Conservation (phyloP, 2,329 filamentous ascomycete species). For the Exophiala sp. region DNA sequence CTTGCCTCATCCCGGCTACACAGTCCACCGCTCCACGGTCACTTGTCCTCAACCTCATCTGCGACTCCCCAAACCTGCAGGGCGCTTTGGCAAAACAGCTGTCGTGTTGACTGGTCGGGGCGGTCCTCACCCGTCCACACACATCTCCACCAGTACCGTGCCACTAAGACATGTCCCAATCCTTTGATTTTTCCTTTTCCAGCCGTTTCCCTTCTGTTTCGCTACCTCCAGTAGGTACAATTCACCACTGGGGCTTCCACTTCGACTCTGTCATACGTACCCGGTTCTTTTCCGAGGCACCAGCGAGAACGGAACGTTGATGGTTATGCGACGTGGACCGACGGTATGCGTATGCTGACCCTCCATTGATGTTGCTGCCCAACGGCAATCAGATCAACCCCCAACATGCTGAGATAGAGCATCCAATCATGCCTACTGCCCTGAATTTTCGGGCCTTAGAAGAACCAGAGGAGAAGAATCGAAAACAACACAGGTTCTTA, state of each 20-base stretch:
- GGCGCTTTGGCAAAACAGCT: neutral
- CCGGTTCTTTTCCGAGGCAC: neutral
- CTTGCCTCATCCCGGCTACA: neutral
- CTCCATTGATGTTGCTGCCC: constrained; percentile 18
- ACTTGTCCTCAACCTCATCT: neutral
- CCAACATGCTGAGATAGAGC: constrained; percentile 10
- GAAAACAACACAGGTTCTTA: neutral
- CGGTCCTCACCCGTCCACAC: neutral
- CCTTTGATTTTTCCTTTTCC: neutral
- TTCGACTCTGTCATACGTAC: neutral
- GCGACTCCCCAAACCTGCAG: neutral
- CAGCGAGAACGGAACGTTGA: neutral
- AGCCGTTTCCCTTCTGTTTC: neutral
- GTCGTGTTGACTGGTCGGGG: neutral
- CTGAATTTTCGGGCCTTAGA: constrained; percentile 3
- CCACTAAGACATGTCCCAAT: neutral
- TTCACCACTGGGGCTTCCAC: neutral
- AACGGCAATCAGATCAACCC: constrained; percentile 11
- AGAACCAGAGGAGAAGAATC: constrained; percentile 1
- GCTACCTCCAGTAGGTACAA: neutral
- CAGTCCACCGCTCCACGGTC: constrained; percentile 1
- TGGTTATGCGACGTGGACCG: constrained; percentile 11
- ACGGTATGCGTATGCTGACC: constrained; percentile 11
- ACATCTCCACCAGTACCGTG: neutral
- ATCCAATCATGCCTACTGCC: constrained; percentile 17